Base-by-base conservation (phyloP, 1,284 basidiomycete genomes). In the Apiotrichum porosum region DNA sequence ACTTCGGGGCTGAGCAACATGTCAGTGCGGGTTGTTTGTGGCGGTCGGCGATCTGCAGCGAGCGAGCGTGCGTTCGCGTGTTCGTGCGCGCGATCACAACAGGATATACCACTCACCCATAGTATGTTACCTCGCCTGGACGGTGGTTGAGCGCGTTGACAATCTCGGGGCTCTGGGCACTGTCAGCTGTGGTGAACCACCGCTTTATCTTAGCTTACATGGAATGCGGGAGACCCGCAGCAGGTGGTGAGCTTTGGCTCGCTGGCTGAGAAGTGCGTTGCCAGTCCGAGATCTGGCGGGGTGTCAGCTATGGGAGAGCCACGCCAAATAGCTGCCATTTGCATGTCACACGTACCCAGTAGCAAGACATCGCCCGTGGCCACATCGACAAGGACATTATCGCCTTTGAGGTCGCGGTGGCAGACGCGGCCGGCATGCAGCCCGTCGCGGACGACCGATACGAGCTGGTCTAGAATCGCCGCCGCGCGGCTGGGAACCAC, bases 191-290 rank as follows among this genome's bases (percentile, higher is more conserved):
- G 23, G 13, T 12, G n/a, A 12, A 30, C 13, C 5, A 21, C 17
- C 17, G 31, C 1, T 10, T 19, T n/a, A n/a, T n/a, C n/a, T n/a
- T n/a, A 9, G 62, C 66, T 41, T 34, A 65, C 66, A 51, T 77
- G 76, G 56, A 77, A 78, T 0, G 76, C 76, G 1, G 76, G 76
- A 44, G 69, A 73, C 6, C 78, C 79, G 50, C 79, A 81, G 57
- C 79, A 81, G 1, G 79, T 81, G 3, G 78, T 78, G 47, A 81
- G 69, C 54, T 77, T 78, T 4, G 79, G 71, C 51, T 78, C 73
- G 47, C 74, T 75, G n/a, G 71, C 65, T n/a, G 77, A 77, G 56
- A 73, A 81, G 54, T 79, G 77, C 0, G 79, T 81, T 2, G 78
- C 77, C 9, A 81, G 67, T 1, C 79, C 79, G 44, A 81, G 76